Conservation (phyloP, 73 alveolate species). For the Uronychia setigera region DNA sequence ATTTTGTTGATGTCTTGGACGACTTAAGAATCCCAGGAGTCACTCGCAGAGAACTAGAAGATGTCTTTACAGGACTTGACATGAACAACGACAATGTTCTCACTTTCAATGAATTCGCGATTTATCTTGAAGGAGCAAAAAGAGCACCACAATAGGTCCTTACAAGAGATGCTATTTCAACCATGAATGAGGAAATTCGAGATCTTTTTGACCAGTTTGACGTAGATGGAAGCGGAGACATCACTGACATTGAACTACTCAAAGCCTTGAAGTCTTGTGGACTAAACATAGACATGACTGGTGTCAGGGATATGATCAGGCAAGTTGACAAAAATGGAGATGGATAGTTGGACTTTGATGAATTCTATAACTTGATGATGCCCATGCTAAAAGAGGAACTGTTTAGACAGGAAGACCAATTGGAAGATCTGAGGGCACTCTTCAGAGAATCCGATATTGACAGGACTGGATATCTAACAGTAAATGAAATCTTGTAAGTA, state of each 20-base stretch:
- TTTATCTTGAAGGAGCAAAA: conserved; percentile 64
- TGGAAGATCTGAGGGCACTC: conserved; percentile 50
- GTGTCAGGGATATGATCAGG: conserved; percentile 20
- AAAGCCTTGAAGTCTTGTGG: conserved; percentile 1
- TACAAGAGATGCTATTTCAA: conserved; percentile 30
- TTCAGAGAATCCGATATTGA: conserved; percentile 61
- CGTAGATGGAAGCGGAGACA: conserved; percentile 30
- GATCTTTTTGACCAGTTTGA: conserved; percentile 47
- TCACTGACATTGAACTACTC: conserved; percentile 21
- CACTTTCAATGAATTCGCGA: conserved; percentile 44
- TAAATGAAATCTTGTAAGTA: conserved; percentile 50
- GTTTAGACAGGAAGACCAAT: conserved; percentile 40
- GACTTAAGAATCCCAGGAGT: conserved; percentile 45
- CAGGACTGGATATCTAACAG: conserved; percentile 51
- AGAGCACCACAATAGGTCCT: neutral
- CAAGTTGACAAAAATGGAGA: conserved; percentile 42
- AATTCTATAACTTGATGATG: conserved; percentile 45
- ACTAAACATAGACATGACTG: neutral
- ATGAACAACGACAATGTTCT: conserved; percentile 41
- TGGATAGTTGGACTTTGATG: conserved; percentile 18
- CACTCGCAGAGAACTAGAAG: conserved; percentile 3
- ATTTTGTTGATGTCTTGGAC: conserved; percentile 24
- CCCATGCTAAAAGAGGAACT: conserved; percentile 59
- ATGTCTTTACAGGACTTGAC: conserved; percentile 45
- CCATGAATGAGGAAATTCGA: conserved; percentile 29